phyloP scores from a whole-genome alignment of 108 stramenopile genomes.

The Cyclotella kingstonii region DNA sequence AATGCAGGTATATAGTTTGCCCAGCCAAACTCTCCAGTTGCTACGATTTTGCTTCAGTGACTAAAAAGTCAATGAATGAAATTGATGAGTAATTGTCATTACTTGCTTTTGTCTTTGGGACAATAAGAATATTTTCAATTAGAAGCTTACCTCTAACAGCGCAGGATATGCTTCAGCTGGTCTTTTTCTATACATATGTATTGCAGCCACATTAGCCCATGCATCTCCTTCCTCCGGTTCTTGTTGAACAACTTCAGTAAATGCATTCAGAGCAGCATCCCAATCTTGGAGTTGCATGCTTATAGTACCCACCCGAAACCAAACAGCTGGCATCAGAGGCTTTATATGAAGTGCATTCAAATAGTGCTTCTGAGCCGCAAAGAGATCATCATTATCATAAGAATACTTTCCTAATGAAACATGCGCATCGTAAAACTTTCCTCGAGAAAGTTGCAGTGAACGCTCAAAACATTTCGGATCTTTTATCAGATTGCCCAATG shows the following conservation, averaged over 20 bases:
- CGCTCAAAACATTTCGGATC: slow-evolving; percentile 79
- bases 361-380: slow-evolving; percentile 58
- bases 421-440: slow-evolving; percentile 83
- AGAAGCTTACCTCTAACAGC: slow-evolving; percentile 54
- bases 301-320: slow-evolving; percentile 91
- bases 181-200: slow-evolving; percentile 76
- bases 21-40: slow-evolving; percentile 86
- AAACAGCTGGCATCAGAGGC: slow-evolving; percentile 81
- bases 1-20: slow-evolving; percentile 81
- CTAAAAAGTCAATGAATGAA: slow-evolving; percentile 11
- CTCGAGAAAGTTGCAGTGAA: slow-evolving; percentile 83
- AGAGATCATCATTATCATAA: slow-evolving; percentile 70
- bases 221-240: slow-evolving; percentile 92
- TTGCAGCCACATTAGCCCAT: slow-evolving; percentile 92
- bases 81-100: slow-evolving; percentile 5
- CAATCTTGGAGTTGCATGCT: slow-evolving; percentile 88
- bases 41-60: slow-evolving; percentile 71
- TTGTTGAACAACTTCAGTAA: slow-evolving; percentile 91
- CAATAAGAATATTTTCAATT: slow-evolving; percentile 1
- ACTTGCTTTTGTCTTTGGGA: neutral
- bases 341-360: slow-evolving; percentile 72
- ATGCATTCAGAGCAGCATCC: slow-evolving; percentile 84
- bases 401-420: slow-evolving; percentile 76
- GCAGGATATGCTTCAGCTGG: slow-evolving; percentile 83
- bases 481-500: slow-evolving; percentile 87